Conservation (phyloP, 768 basidiomycete species). For the Suillus paluster region DNA sequence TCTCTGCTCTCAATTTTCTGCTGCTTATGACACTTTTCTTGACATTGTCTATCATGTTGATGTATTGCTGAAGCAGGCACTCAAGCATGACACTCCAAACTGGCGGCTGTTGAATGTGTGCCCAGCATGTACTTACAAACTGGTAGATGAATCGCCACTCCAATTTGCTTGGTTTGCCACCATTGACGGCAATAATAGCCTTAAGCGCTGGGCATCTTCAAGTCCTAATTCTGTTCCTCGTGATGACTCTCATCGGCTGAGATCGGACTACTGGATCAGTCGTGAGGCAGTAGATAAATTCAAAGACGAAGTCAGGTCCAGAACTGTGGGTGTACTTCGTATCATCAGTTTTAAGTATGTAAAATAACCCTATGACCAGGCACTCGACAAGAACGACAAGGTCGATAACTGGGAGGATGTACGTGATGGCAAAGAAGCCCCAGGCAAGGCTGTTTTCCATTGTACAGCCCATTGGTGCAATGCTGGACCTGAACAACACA, state of each 20-base stretch:
- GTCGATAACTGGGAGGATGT: neutral
- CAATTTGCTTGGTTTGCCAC: neutral
- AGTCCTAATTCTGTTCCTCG: neutral
- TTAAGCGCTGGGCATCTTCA: neutral
- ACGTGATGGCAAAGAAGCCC: too few species aligned
- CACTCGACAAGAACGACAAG: neutral
- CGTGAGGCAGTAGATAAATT: neutral
- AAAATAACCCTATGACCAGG: too few species aligned
- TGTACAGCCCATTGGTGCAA: neutral
- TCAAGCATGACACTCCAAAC: constrained; percentile 14
- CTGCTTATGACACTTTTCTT: constrained; percentile 16
- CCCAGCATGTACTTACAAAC: constrained; percentile 13
- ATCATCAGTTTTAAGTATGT: too few species aligned
- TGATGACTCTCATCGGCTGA: neutral
- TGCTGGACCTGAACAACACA: neutral
- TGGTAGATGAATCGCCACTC: constrained; percentile 2
- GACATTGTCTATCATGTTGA: constrained; percentile 11
- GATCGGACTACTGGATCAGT: neutral
- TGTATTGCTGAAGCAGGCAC: neutral
- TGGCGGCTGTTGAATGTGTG: constrained; percentile 15
- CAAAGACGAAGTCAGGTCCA: constrained; percentile 1
- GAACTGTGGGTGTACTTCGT: neutral
- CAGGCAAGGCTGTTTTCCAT: neutral
- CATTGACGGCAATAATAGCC: constrained; percentile 8
- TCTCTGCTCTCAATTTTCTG: neutral